A percentile compares a stretch with the other conserved stretches of the same genome.
Evolutionary conservation across 2,329 filamentous ascomycete species (phyloP).

Genomic region (Aspergillus amoenus): DNA sequence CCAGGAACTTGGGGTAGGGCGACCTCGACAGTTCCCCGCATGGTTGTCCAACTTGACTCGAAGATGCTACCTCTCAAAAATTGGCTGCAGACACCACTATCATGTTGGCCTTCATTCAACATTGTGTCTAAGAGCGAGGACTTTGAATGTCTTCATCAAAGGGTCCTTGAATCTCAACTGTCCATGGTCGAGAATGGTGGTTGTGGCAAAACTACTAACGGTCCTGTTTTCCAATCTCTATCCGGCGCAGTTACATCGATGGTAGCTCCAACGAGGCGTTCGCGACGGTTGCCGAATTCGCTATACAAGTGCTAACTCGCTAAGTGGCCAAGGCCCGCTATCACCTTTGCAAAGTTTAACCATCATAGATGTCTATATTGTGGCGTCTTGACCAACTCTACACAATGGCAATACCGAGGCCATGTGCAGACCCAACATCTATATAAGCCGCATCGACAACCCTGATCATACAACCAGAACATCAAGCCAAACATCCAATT

Average conservation of each 20-base stretch:
- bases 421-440: not conserved
- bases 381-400: not conserved
- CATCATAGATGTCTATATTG: not conserved
- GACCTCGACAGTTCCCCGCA: not conserved
- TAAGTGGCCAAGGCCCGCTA: not conserved
- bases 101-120: too few species aligned
- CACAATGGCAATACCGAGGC: not conserved
- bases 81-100: not conserved
- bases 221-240: too few species aligned
- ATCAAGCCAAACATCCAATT: not conserved
- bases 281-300: not conserved
- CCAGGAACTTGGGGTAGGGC: not conserved
- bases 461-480: not conserved
- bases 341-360: not conserved
- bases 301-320: not conserved
- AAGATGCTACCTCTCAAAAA: not conserved
- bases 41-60: not conserved
- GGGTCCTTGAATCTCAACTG: too few species aligned
- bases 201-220: too few species aligned
- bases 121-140: too few species aligned
- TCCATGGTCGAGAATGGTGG: too few species aligned
- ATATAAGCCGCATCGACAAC: not conserved
- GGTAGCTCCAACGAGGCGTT: not conserved
- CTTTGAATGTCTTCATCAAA: too few species aligned
- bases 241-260: too few species aligned